Evolutionary conservation across 305 asterid species (phyloP), one percentile per base, ranked within the genome.

Genomic region (Vinca major): DNA sequence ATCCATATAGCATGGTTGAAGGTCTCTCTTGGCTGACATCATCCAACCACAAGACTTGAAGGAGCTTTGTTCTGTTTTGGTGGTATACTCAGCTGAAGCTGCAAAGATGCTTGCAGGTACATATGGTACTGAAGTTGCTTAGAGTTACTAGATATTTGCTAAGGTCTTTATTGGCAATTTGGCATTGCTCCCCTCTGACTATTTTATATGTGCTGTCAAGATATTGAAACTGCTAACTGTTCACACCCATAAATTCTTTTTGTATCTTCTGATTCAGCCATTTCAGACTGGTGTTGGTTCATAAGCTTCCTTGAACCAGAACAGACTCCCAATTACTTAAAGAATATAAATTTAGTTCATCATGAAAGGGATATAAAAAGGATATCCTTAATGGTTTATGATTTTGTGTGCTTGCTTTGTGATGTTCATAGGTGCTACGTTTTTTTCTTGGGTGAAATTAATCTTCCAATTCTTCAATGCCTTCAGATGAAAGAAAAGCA

Each of bases 11-110:
- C 67, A 71, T 70, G 62, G 72, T 57, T 78, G 69, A 83, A 93
- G 99, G 88, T 93, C 99, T 78, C 85, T 91, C 64, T 86, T 93
- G 77, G 99, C 92, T 76, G 99, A 88, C 79, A 84, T 91, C 85
- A 93, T 93, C 73, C 96, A 85, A 81, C 93, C 96, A 61, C 91
- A 85, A 82, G 96, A 93, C 81, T 75, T 83, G 91, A 90, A 83
- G 86, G 99, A 91, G 73, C 93, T 93, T 71, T 93, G 99, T 79
- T 90, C 99, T 16, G 96, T 91, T 72, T 90, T 93, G 78, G 96
- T 84, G 49, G 88, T 91, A 62, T 86, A 88, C 82, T 86, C 97
- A n/a, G 89, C 85, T 52, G 95, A 90, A 84, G 90, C 99, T 58
- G 96, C 96, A 52, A 87, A 77, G 78, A 77, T 89, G 88, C 80